Base-by-base conservation (phyloP, 2,329 filamentous ascomycete species). In the Diaporthe capsici region DNA sequence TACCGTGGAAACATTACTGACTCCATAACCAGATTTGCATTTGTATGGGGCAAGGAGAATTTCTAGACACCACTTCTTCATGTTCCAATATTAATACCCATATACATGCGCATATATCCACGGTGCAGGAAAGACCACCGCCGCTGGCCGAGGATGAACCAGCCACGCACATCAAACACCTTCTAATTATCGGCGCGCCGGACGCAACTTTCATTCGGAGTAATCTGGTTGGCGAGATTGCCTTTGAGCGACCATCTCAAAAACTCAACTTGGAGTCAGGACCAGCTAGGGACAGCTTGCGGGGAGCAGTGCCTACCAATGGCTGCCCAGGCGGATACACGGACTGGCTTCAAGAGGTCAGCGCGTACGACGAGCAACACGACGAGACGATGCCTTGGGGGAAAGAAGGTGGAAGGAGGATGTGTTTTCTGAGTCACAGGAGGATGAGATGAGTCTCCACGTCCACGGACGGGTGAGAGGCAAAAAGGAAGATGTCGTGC, bases 21-120 rank as follows among this genome's bases (percentile, higher is more conserved):
- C 80, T 25, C 37, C 39, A 73, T 28, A 51, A 20, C 13, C 74
- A 90, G 90, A 51, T 93, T 92, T 83, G 90, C 88, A 65, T 93
- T 91, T 79, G 90, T 92, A 65, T 93, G 91, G 91, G 91, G 91
- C 81, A 93, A 93, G 82, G 91, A 93, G 84, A 93, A 93, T 82
- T 93, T 92, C 81, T 92, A 90, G 80, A 80, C 44, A n/a, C 49
- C 71, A 75, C 34, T 47, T 70, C 37, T 74, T 55, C 65, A 22
- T 55, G 65, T 70, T 70, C 49, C 65, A 42, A 42, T 55, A 42
- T 55, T 70, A 70, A 70, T 70, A 70, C 49, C 34, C 34, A 55
- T 70, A 67, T 42, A 70, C 34, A 70, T n/a, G 65, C 65, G 65
- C 65, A 70, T 25, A 28, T 70, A 28, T 28, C 22, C 65, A 55